Conservation (phyloP, 345 rosid genomes). For the Eucalyptus melliodora region DNA sequence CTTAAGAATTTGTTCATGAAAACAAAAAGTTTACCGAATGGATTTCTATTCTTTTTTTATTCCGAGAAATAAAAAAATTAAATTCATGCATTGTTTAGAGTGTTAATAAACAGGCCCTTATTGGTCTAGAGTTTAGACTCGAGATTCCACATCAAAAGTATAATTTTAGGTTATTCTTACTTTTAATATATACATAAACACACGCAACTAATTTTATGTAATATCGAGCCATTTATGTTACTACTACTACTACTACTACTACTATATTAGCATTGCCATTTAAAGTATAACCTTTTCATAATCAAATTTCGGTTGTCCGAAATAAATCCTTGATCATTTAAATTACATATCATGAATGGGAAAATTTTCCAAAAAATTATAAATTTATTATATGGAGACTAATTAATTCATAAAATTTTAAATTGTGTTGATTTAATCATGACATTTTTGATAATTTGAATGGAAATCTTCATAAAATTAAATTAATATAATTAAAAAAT, state of each 20-base stretch:
- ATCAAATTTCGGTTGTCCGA: no score
- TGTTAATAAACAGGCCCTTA: no score
- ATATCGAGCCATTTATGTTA: not conserved
- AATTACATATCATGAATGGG: not conserved
- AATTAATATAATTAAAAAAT: no score
- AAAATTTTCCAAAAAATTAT: no score
- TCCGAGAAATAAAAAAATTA: fast-evolving
- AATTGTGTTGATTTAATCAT: no score
- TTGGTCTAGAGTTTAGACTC: not conserved
- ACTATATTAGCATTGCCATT: not conserved
- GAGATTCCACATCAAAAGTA: not conserved
- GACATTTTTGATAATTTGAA: no score
- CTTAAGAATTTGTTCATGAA: fast-evolving
- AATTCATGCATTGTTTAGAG: fast-evolving
- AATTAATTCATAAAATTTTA: no score
- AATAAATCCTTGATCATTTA: not conserved
- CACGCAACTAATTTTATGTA: not conserved
- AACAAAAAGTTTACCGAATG: fast-evolving
- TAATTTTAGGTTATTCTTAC: not conserved
- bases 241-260: not conserved
- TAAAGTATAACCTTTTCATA: not conserved
- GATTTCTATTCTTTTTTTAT: no score
- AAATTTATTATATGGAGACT: no score
- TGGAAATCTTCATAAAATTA: no score
- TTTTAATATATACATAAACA: not conserved